Base-by-base conservation (phyloP, 805 yeast genomes). In the Candida tallmaniae region DNA sequence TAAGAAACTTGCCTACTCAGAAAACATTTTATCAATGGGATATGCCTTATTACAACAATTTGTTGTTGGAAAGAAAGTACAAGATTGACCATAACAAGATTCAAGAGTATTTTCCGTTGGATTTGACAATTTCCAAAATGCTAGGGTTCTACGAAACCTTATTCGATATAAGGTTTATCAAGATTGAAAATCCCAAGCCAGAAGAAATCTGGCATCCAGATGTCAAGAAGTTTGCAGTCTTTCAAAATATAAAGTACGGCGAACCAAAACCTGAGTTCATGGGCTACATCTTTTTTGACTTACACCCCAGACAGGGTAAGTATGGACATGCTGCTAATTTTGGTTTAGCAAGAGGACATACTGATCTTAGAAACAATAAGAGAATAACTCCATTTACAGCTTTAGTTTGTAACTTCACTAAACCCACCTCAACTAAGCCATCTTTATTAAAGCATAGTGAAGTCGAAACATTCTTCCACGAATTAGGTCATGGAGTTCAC, bases 321-420 rank as follows among this genome's bases (percentile, higher is more conserved):
- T 86, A 83, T 59, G 84, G 88, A 2, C 95, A 86, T 55, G 95
- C 95, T 28, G 95, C 95, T 5, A 82, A 82, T 53, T 85, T 86
- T 52, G 80, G 80, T 12, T 55, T 83, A 32, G 60, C 68, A 8
- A 76, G 85, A 9, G 81, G 88, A 1, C 83, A 64, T 49, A 54
- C 58, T 16, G 70, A 70, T 41, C 54, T 59, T 21, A 66, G 68
- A 34, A 80, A 78, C 15, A 41, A 39, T 5, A 55, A 47, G 20
- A 73, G 80, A 50, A 60, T 67, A 10, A 69, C 73, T 42, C 93
- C 94, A 1, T 79, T 79, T 1, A 80, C 93, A 5, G 83, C 88
- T 0, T 65, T 86, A 41, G 93, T 86, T 21, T 84, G 95, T 63
- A 86, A 84, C 58, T 86, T 86, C 57, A 80, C 93, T 20, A 80